phyloP scores from a whole-genome alignment of 306 rosid genomes.

The Glycine soja region DNA sequence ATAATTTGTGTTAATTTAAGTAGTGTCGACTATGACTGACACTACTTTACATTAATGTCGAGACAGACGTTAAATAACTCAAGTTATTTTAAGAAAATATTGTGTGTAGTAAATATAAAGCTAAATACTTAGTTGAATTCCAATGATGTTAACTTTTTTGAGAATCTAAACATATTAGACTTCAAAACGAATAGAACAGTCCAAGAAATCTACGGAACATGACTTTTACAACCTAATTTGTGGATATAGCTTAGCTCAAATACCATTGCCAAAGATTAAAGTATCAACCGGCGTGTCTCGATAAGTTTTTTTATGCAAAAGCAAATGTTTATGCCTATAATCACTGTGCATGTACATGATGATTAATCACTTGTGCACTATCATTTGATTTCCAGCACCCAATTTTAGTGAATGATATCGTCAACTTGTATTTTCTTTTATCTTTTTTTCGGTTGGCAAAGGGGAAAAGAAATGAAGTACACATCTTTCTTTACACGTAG shows the following conservation, averaged over 20 bases:
- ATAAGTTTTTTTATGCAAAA: neutral
- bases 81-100: too few species aligned
- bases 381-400: neutral
- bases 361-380: neutral
- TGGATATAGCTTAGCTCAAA: conserved; percentile 1
- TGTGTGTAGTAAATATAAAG: too few species aligned
- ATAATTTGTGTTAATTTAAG: too few species aligned
- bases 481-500: conserved; percentile 2
- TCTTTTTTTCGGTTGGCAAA: neutral
- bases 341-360: conserved; percentile 22
- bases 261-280: neutral
- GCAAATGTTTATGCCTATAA: conserved; percentile 2
- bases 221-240: neutral
- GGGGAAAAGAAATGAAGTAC: neutral
- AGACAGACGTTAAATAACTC: too few species aligned
- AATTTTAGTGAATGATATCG: conserved; percentile 26
- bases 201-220: neutral
- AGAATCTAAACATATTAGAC: too few species aligned
- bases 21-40: too few species aligned
- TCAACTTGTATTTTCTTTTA: neutral
- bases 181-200: neutral
- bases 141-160: too few species aligned
- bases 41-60: too few species aligned
- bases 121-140: too few species aligned
- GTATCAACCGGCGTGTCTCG: neutral